Percentiles rank a stretch among this genome's conserved stretches.
Evolutionary conservation across 2,329 filamentous ascomycete species (phyloP).

Genomic region (Trichoderma sp.): DNA sequence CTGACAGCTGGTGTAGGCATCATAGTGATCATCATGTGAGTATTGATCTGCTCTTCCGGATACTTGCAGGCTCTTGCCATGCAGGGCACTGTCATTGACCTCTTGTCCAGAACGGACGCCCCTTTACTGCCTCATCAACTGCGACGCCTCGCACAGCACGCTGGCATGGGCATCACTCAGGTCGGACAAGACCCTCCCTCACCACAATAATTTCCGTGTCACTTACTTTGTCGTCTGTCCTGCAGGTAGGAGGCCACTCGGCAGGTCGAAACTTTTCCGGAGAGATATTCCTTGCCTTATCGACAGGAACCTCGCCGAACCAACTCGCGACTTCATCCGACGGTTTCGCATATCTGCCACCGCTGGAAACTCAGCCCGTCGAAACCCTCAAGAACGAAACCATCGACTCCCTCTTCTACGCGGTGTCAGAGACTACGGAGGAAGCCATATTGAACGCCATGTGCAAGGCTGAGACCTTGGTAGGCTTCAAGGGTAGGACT

Average conservation of each 20-base stretch:
- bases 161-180: conserved; percentile 10
- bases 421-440: background rate
- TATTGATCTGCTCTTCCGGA: background rate
- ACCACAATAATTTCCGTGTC: background rate
- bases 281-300: conserved; percentile 1
- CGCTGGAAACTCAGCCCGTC: background rate
- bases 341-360: background rate
- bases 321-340: conserved; percentile 1
- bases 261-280: conserved; percentile 1
- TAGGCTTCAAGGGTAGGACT: background rate
- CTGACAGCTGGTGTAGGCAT: background rate
- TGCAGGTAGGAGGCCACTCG: background rate
- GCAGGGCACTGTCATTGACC: background rate
- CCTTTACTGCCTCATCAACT: conserved; percentile 6
- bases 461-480: conserved; percentile 4
- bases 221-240: background rate
- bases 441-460: conserved; percentile 7
- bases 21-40: background rate
- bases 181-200: background rate
- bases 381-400: conserved; percentile 1
- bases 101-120: background rate
- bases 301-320: conserved; percentile 1
- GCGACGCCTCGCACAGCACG: conserved; percentile 7
- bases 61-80: too few species aligned
- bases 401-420: background rate